These are phyloP conservation scores for Diplotaxis tenuifolia DNA, from an alignment of 345 rosid genomes.

Conservation along the genomic window DNA sequence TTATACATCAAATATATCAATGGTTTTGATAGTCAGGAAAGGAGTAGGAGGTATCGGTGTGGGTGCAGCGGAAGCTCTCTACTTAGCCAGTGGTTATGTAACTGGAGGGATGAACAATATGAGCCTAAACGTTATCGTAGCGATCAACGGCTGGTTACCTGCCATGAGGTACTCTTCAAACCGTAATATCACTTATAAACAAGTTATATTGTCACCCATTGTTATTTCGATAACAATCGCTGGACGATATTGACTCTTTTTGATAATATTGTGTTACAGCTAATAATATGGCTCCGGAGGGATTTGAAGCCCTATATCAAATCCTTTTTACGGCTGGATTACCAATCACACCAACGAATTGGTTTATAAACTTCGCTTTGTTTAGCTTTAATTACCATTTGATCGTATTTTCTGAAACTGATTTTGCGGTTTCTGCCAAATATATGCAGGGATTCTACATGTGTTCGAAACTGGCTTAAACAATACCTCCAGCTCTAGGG, in stretches of 20 bases:
- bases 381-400: background rate
- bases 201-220: background rate
- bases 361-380: constrained; percentile 36
- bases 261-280: constrained; percentile 30
- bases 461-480: background rate
- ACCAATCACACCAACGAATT: constrained; percentile 49
- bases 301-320: constrained; percentile 49
- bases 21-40: constrained; percentile 18
- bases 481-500: background rate
- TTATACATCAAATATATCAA: background rate
- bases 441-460: background rate
- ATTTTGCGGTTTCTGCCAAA: background rate
- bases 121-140: background rate
- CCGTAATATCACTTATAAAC: background rate
- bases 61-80: background rate
- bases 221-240: too few species aligned
- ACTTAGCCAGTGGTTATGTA: background rate
- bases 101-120: background rate
- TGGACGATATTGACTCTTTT: background rate
- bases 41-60: background rate
- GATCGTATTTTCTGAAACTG: background rate
- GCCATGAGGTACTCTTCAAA: background rate
- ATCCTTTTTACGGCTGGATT: constrained; percentile 49
- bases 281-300: constrained; percentile 55
- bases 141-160: constrained; percentile 5